Conservation (phyloP, 2,329 filamentous ascomycete species). For the Penicillium italicum region DNA sequence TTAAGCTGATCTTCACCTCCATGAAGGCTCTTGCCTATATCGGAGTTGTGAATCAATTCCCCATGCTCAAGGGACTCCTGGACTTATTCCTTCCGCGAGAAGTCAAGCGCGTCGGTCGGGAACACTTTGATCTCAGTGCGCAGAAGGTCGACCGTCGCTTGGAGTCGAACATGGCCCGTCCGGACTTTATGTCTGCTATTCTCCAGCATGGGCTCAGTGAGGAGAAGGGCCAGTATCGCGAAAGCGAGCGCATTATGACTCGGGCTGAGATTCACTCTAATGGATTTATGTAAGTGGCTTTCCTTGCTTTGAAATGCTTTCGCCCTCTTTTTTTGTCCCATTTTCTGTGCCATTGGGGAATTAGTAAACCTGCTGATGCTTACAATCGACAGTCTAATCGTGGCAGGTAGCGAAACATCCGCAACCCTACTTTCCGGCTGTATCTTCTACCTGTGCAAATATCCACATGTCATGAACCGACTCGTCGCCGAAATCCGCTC, state of each 20-base stretch:
- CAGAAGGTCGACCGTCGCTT: constrained; percentile 23
- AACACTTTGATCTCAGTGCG: constrained; percentile 22
- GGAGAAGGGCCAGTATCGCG: constrained; percentile 12
- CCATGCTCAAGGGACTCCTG: constrained; percentile 8
- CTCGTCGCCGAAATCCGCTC: constrained; percentile 27
- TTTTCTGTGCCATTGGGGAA: no score
- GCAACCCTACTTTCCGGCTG: constrained; percentile 41
- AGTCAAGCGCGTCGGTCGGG: constrained; percentile 10
- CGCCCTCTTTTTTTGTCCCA: neutral
- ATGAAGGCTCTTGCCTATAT: constrained; percentile 23
- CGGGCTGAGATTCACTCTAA: constrained; percentile 26
- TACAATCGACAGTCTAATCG: constrained; percentile 23
- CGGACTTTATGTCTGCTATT: constrained; percentile 28
- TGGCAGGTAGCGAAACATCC: constrained; percentile 41
- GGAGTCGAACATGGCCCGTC: constrained; percentile 12
- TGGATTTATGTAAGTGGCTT: constrained; percentile 20
- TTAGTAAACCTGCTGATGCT: no score
- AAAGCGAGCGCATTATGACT: constrained; percentile 20
- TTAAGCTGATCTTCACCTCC: constrained; percentile 34
- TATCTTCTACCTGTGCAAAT: constrained; percentile 29
- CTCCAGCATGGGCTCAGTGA: constrained; percentile 23
- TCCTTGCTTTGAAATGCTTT: neutral
- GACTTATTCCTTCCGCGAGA: constrained; percentile 11
- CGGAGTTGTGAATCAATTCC: constrained; percentile 21
- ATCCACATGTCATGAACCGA: constrained; percentile 14